Evolutionary conservation across 208 protist species (phyloP).

Genomic region (Trypanosoma avium): DNA sequence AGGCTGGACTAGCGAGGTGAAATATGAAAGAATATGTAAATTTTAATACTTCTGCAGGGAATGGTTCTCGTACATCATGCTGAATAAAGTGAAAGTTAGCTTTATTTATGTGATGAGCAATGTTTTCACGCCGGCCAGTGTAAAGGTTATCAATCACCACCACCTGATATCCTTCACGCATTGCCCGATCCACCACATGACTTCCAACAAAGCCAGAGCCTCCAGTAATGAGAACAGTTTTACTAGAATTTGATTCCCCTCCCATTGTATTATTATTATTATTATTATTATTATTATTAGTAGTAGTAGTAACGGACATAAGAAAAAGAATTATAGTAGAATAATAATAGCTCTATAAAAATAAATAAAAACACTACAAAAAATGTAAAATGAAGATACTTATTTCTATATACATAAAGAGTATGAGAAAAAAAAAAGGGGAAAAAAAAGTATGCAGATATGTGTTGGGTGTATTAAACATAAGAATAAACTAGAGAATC

Average conservation of each 20-base stretch:
- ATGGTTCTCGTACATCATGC: constrained; percentile 78
- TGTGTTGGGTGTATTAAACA: too few species aligned
- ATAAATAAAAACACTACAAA: background rate
- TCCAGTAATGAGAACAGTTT: too few species aligned
- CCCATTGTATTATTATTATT: too few species aligned
- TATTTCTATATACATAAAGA: constrained; percentile 19
- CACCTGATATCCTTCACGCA: constrained; percentile 74
- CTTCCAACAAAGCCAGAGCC: constrained; percentile 96
- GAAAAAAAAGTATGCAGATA: too few species aligned
- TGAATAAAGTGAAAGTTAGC: constrained; percentile 80
- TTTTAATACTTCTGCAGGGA: constrained; percentile 28
- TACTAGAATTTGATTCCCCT: too few species aligned
- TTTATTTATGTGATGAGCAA: constrained; percentile 53
- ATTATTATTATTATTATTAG: too few species aligned
- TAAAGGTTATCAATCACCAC: constrained; percentile 93
- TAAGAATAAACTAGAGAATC: constrained; percentile 4
- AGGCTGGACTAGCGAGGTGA: constrained; percentile 95
- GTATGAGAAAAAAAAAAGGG: constrained; percentile 8
- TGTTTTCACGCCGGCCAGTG: constrained; percentile 80
- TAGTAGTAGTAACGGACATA: too few species aligned
- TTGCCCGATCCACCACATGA: constrained; percentile 83
- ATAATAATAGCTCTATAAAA: too few species aligned
- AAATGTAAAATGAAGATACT: background rate
- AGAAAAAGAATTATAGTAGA: too few species aligned
- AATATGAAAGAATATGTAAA: constrained; percentile 89